A percentile compares a stretch with the other conserved stretches of the same genome.
phyloP scores from a whole-genome alignment of 148 eudicot genomes.

The Hydrangea macrophylla region DNA sequence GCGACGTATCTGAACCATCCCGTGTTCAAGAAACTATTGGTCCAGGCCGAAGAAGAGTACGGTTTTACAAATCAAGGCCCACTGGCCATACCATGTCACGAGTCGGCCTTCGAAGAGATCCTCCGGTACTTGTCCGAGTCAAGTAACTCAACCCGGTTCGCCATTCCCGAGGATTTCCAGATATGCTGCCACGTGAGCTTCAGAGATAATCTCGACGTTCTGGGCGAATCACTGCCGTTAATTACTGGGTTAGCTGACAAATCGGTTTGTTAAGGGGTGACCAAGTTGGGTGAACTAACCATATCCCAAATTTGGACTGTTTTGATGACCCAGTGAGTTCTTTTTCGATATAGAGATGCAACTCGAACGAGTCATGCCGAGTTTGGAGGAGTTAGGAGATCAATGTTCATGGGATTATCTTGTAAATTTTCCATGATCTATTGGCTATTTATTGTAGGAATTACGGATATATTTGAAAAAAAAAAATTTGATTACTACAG shows the following conservation, averaged over 20 bases:
- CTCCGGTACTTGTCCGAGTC: constrained; percentile 24
- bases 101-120: constrained; percentile 36
- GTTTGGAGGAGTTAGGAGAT: too few relatives aligned
- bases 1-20: constrained; percentile 46
- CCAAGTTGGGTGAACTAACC: too few relatives aligned
- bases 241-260: constrained; percentile 14
- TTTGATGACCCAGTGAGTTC: too few relatives aligned
- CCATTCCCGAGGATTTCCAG: constrained; percentile 12
- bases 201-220: too few relatives aligned
- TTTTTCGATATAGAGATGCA: too few relatives aligned
- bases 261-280: constrained; percentile 11
- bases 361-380: too few relatives aligned
- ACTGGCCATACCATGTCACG: constrained; percentile 45
- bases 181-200: constrained; percentile 27
- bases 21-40: constrained; percentile 25
- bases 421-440: too few relatives aligned
- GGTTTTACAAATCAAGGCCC: constrained; percentile 36
- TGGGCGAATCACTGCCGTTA: constrained; percentile 32
- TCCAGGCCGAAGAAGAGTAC: constrained; percentile 43
- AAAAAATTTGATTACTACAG: too few relatives aligned
- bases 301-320: too few relatives aligned
- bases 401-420: too few relatives aligned
- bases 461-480: too few relatives aligned
- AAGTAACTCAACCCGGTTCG: constrained; percentile 12
- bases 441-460: too few relatives aligned